Evolutionary conservation across 1,139 yeast species (phyloP), one percentile per base, ranked within the genome.

Genomic region (Nakaseomyces nivariensis): DNA sequence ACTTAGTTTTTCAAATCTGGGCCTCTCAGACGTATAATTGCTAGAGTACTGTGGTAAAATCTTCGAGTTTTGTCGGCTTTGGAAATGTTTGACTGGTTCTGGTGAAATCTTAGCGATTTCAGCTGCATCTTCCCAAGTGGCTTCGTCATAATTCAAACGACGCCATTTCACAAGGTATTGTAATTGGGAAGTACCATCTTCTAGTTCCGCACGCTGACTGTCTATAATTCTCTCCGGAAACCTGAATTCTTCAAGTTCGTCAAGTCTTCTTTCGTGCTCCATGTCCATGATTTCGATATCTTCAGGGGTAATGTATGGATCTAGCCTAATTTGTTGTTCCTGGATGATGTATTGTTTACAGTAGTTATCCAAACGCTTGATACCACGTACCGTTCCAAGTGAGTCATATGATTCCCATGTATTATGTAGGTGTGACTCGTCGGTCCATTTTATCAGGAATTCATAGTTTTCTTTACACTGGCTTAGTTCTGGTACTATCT

Each of bases 61-160:
- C 66, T 88, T 89, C 22, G 95, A 85, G 56, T 84, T 84, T 45
- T 80, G 75, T 56, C 98, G 75, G 56, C 77, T 81, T 67, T 92
- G 96, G 66, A 81, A 94, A 56, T 81, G 82, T 49, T 84, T 78
- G 4, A 92, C 97, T 64, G 85, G 89, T 9, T 76, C 78, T 0
- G 97, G 97, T 3, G 96, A 89, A 50, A 85, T 69, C 52, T 78
- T 77, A 1, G 94, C 97, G 57, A 94, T 88, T 56, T 79, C 84
- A 50, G 83, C 84, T 1, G 96, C 97, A 58, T 82, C 80, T 69
- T 94, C 99, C 98, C 98, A 94, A 4, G 97, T 88, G 55, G 96
- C 88, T 58, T 87, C 95, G 67, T 94, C 97, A 63, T 94, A 94
- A 62, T 90, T 86, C 43, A 94, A 74, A 52, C 97, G 77, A 64